phyloP scores from a whole-genome alignment of 2,329 filamentous ascomycete genomes.

The Trichoderma koningiopsis region DNA sequence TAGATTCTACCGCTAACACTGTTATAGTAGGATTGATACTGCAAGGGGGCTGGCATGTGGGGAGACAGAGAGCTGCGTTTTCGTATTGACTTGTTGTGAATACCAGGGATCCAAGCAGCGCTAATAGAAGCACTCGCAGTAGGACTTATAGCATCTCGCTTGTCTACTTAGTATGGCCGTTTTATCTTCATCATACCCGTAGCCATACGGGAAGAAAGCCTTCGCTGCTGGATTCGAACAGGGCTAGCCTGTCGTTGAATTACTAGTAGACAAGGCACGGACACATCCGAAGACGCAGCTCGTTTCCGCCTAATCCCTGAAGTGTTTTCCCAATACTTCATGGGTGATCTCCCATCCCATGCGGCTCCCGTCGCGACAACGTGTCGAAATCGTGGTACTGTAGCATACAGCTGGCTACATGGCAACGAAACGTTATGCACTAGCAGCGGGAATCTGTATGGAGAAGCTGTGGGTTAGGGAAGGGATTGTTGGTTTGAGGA shows the following conservation, averaged over 20 bases:
- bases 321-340: not conserved
- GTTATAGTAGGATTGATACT: not conserved
- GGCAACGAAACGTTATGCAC: not conserved
- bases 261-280: not conserved
- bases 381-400: not conserved
- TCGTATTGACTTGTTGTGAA: not conserved
- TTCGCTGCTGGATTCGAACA: not conserved
- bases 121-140: not conserved
- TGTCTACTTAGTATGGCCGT: not conserved
- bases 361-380: not conserved
- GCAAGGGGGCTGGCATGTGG: not conserved
- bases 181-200: not conserved
- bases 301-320: constrained; percentile 14
- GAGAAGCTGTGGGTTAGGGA: not conserved
- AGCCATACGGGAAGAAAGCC: not conserved
- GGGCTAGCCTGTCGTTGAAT: constrained; percentile 4
- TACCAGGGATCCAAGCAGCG: not conserved
- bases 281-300: constrained; percentile 14
- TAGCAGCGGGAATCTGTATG: not conserved
- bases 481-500: not conserved
- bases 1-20: not conserved
- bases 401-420: not conserved
- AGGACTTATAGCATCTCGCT: not conserved
- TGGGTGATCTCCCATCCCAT: not conserved
- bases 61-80: not conserved